These are phyloP conservation scores for Nicotiana rustica DNA, from an alignment of 305 asterid species.

Conservation along the genomic window DNA sequence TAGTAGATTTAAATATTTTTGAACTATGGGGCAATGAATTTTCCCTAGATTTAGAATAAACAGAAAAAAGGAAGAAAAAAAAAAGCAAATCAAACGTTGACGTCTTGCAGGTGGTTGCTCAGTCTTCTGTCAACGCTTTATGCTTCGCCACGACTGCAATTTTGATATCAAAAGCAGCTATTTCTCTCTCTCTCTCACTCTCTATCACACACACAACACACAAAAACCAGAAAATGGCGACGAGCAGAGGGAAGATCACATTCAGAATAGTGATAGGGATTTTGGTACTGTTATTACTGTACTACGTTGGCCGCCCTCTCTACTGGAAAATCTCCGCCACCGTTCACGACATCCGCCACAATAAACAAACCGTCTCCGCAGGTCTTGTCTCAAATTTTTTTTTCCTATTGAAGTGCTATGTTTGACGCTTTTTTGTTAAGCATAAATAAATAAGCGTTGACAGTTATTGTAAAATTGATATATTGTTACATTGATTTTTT, in stretches of 20 bases:
- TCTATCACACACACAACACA: no score
- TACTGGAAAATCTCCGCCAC: slow-evolving; percentile 93
- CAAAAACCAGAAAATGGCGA: slow-evolving; percentile 50
- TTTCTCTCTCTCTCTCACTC: background rate
- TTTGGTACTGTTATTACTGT: slow-evolving; percentile 45
- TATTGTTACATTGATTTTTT: background rate
- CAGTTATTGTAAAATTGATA: background rate
- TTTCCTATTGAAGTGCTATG: background rate
- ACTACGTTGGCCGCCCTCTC: slow-evolving; percentile 80
- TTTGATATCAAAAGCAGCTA: background rate
- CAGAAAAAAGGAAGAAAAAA: no score
- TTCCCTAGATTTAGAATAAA: no score
- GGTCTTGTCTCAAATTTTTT: slow-evolving; percentile 41
- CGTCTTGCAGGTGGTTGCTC: background rate
- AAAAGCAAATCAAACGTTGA: background rate
- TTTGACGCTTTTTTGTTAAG: background rate
- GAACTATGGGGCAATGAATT: no score
- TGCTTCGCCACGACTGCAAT: background rate
- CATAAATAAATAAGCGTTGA: background rate
- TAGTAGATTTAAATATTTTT: no score
- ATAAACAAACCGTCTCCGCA: slow-evolving; percentile 81
- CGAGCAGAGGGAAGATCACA: slow-evolving; percentile 49
- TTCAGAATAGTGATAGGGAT: slow-evolving; percentile 55
- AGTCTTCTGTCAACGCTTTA: background rate
- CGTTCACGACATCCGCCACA: slow-evolving; percentile 78